Base-by-base conservation (phyloP, 129 eudicot species). In the Ambrosia artemisiifolia region DNA sequence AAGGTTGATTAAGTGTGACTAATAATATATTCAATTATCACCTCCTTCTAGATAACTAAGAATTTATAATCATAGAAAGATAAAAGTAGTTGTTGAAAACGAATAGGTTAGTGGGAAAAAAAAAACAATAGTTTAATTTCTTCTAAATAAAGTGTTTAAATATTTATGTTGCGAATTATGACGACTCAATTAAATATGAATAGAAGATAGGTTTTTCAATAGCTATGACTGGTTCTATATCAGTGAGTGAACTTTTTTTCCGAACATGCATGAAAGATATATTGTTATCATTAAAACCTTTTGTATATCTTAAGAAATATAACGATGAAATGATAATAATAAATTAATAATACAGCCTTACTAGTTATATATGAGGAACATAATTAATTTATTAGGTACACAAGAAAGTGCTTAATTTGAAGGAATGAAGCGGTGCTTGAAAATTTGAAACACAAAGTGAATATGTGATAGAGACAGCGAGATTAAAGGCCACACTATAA, bases 41-140 rank as follows among this genome's bases (percentile, higher is more conserved):
- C 16, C 67, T 20, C 33, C 75, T 71, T 71, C 75, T 71, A 71
- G 75, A 71, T 57, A 32, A 48, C 53, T 42, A 30, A 59, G 19
- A 28, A 59, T 59, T 28, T 30, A 32, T 30, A 59, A 24, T 56
- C 44, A 56, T 24, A 24, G 3, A 56, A 55, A 55, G 11, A 3
- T 19, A 3, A 19, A 56, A 56, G 7, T 56, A 20, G 63, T 56
- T 3, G 35, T 9, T 19, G 35, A 56, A 19, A 55, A 56, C 20
- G 62, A 55, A 55, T 20, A 55, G n/a, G 12, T 11, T 56, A 56
- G 35, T 56, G 63, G 35, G n/a, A n/a, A 24, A 56, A 11, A 8
- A 0, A 12, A 56, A 56, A 24, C n/a, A 10, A 19, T 10, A 40
- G 11, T 40, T 40, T 40, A 40, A 40, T 40, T 40, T 40, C 2